Conservation (phyloP, 2,329 filamentous ascomycete genomes). For the Fusarium paranaense region DNA sequence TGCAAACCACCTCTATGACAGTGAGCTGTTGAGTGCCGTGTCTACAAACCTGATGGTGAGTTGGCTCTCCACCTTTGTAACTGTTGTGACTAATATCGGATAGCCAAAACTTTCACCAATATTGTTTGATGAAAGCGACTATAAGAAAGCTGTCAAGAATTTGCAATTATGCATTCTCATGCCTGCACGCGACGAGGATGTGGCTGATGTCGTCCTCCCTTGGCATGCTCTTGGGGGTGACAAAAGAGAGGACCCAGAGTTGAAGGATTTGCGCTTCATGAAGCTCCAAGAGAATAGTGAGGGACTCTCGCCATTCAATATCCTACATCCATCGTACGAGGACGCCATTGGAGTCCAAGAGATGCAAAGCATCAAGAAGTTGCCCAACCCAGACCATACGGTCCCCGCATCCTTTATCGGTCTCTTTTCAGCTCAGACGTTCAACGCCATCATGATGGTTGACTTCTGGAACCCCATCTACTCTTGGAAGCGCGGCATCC, state of each 20-base stretch:
- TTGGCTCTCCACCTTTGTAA: background rate
- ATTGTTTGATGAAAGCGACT: background rate
- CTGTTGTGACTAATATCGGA: background rate
- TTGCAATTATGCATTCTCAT: background rate
- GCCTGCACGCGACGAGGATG: background rate
- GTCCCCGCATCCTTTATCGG: background rate
- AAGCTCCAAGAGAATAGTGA: background rate
- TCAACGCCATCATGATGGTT: background rate
- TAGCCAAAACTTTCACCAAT: background rate
- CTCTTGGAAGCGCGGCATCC: background rate
- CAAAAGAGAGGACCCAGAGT: background rate
- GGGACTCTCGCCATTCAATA: background rate
- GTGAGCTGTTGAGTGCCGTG: background rate
- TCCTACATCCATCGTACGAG: background rate
- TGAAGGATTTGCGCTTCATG: background rate
- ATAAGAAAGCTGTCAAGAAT: background rate
- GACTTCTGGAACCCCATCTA: background rate
- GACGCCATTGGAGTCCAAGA: background rate
- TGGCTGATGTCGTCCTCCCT: background rate
- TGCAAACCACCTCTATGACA: background rate
- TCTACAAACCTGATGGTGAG: background rate
- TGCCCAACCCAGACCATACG: background rate
- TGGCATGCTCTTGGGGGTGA: background rate
- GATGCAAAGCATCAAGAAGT: background rate
- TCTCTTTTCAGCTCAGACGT: background rate